Conservation (phyloP, 441 rosid species). For the Manihot esculenta region DNA sequence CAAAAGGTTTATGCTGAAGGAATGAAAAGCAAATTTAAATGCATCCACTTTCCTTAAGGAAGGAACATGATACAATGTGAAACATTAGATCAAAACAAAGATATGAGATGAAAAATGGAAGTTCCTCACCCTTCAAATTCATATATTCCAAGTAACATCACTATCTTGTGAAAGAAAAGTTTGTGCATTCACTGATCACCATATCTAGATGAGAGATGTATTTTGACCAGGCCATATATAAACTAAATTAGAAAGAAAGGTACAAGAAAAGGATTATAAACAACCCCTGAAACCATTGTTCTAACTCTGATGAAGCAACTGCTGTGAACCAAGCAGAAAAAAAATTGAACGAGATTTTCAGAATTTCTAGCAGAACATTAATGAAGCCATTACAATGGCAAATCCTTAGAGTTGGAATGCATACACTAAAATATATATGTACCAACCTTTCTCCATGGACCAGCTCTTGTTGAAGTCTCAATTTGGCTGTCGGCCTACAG, state of each 20-base stretch:
- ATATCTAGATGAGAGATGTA: neutral
- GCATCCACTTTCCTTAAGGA: neutral
- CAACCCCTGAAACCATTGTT: neutral
- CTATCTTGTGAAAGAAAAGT: neutral
- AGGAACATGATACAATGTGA: neutral
- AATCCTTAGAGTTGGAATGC: slow-evolving; percentile 1
- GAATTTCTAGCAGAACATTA: slow-evolving; percentile 8
- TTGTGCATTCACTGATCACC: neutral
- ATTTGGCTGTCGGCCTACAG: slow-evolving; percentile 71
- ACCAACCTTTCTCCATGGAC: slow-evolving; percentile 97
- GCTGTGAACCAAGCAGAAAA: neutral
- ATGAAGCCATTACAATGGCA: slow-evolving; percentile 5
- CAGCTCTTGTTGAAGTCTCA: slow-evolving; percentile 65
- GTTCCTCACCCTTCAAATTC: neutral
- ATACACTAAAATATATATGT: neutral
- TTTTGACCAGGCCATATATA: slow-evolving; percentile 5
- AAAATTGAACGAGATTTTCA: neutral
- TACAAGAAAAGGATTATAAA: neutral
- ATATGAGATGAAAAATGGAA: neutral
- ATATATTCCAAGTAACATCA: neutral
- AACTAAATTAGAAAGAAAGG: neutral
- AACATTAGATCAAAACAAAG: slow-evolving; percentile 3
- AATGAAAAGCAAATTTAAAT: neutral
- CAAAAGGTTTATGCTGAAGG: neutral
- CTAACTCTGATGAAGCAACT: neutral